Evolutionary conservation across 192 early-diverging fungal genomes (phyloP).

Genomic region (Gaertneriomyces sp.): DNA sequence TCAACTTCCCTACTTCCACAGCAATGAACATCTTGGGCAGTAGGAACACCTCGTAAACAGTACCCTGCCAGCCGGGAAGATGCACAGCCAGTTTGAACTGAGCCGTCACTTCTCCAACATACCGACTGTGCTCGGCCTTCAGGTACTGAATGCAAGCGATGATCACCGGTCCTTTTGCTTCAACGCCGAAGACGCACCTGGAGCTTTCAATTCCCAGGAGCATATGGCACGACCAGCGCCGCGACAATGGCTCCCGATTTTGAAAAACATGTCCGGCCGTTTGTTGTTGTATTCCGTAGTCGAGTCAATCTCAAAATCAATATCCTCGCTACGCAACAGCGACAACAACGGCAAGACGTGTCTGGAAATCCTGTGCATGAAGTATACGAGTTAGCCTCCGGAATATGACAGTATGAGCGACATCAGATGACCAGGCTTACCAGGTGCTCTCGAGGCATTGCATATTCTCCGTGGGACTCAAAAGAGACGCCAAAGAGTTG

Average conservation of each 20-base stretch:
- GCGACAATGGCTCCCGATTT: background rate
- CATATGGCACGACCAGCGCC: background rate
- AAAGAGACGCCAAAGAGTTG: too few relatives aligned
- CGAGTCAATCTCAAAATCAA: background rate
- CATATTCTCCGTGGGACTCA: too few relatives aligned
- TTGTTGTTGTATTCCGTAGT: background rate
- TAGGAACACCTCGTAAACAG: slow-evolving; percentile 9
- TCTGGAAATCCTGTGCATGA: background rate
- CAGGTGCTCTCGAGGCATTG: too few relatives aligned
- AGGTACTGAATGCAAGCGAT: background rate
- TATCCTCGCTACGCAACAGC: background rate
- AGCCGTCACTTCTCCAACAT: background rate
- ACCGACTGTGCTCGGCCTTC: background rate
- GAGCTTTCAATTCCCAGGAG: background rate
- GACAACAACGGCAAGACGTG: slow-evolving; percentile 3
- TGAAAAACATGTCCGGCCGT: slow-evolving; percentile 3
- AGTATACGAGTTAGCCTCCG: too few relatives aligned
- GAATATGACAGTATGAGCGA: too few relatives aligned
- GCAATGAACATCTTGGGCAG: slow-evolving; percentile 4
- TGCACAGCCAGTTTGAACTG: slow-evolving; percentile 4
- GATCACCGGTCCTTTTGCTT: slow-evolving; percentile 2
- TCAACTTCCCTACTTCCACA: slow-evolving; percentile 2
- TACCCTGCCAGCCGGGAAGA: background rate
- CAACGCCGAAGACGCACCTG: background rate
- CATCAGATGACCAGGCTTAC: too few relatives aligned